phyloP scores from a whole-genome alignment of 768 basidiomycete species.

The Zangia roseola region DNA sequence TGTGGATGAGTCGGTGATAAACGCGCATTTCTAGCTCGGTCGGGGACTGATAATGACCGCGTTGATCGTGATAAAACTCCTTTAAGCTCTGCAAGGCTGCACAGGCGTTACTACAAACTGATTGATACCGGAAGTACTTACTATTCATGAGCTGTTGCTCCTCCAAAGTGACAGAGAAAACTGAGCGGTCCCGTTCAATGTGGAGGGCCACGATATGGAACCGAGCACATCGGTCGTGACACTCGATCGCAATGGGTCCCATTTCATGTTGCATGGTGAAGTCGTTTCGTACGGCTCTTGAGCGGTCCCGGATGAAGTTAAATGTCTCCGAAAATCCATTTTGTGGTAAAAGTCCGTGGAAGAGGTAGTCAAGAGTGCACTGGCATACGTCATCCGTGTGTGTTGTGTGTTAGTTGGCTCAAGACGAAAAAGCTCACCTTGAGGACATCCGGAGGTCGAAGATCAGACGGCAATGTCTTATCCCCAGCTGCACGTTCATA shows the following conservation, averaged over 20 bases:
- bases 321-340: slow-evolving; percentile 70
- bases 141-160: slow-evolving; percentile 91
- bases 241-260: slow-evolving; percentile 76
- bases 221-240: slow-evolving; percentile 90
- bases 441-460: slow-evolving; percentile 83
- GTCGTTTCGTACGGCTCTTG: slow-evolving; percentile 86
- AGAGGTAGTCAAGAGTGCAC: slow-evolving; percentile 91
- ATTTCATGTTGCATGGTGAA: slow-evolving; percentile 91
- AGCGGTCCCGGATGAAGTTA: slow-evolving; percentile 89
- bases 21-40: slow-evolving; percentile 96
- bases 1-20: slow-evolving; percentile 90
- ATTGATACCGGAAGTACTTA: slow-evolving; percentile 38
- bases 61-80: slow-evolving; percentile 89
- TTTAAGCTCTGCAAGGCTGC: slow-evolving; percentile 90
- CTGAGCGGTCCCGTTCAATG: slow-evolving; percentile 50
- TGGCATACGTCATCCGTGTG: slow-evolving; percentile 26
- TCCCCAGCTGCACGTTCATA: slow-evolving; percentile 95
- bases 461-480: slow-evolving; percentile 86
- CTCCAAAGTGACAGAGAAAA: slow-evolving; percentile 69
- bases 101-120: neutral
- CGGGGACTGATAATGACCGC: slow-evolving; percentile 61
- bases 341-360: slow-evolving; percentile 71
- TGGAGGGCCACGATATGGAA: slow-evolving; percentile 90
- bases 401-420: neutral
- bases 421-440: slow-evolving; percentile 46